Evolutionary conservation across 306 rosid species (phyloP).

Genomic region (Carpinus viminea): DNA sequence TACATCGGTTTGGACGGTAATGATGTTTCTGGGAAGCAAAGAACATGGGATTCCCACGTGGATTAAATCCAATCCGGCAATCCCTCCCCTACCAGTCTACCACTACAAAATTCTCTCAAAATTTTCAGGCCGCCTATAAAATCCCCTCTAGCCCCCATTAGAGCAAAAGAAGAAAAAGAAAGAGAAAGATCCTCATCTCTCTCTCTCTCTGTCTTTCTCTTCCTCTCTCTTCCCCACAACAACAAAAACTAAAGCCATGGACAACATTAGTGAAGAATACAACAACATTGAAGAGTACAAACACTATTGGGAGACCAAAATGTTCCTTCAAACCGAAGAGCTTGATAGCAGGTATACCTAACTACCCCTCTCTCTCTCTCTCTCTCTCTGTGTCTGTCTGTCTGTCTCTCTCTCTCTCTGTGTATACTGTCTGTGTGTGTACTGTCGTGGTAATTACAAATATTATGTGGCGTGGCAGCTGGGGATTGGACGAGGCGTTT

Average conservation of each 20-base stretch:
- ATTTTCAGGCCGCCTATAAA: neutral
- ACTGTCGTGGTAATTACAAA: neutral
- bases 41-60: conserved; percentile 30
- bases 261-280: conserved; percentile 56
- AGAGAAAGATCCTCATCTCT: neutral
- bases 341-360: conserved; percentile 55
- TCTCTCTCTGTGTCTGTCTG: neutral
- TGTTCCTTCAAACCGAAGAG: conserved; percentile 70
- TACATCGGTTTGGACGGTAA: conserved; percentile 8
- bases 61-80: neutral
- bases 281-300: conserved; percentile 29
- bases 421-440: neutral
- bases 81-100: neutral
- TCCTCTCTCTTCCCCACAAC: neutral
- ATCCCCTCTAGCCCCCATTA: neutral
- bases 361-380: neutral
- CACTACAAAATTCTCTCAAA: conserved; percentile 11
- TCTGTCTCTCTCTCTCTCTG: neutral
- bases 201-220: neutral
- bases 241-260: conserved; percentile 42
- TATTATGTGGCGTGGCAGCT: conserved; percentile 32
- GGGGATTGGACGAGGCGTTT: conserved; percentile 79
- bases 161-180: neutral
- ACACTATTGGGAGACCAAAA: conserved; percentile 70
- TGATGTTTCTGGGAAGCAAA: conserved; percentile 34